phyloP scores from a whole-genome alignment of 768 basidiomycete genomes.

The Kwoniella botswanensis region DNA sequence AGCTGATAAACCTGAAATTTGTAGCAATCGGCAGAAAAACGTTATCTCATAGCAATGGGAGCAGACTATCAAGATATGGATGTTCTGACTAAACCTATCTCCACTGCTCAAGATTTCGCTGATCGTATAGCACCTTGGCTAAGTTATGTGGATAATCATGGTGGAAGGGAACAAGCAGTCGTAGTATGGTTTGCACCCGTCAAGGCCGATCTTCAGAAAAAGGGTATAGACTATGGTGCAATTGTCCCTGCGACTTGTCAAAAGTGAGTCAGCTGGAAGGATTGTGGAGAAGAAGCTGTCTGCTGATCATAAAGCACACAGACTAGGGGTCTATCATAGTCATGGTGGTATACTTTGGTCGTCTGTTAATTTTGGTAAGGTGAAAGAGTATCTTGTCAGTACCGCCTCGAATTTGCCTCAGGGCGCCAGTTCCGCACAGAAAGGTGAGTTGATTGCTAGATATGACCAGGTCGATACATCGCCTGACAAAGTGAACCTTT shows the following conservation, averaged over 20 bases:
- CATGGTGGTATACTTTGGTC: constrained; percentile 41
- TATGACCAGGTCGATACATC: background rate
- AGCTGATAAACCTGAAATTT: constrained; percentile 7
- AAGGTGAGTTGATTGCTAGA: constrained; percentile 3
- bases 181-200: constrained; percentile 33
- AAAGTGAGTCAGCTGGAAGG: constrained; percentile 25
- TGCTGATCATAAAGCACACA: constrained; percentile 11
- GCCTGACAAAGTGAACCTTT: background rate
- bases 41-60: constrained; percentile 46
- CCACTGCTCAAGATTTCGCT: constrained; percentile 27
- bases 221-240: constrained; percentile 21
- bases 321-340: constrained; percentile 26
- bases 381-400: constrained; percentile 30
- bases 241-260: constrained; percentile 32
- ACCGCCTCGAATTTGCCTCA: constrained; percentile 18
- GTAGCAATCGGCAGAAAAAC: constrained; percentile 34
- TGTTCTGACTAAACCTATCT: constrained; percentile 25
- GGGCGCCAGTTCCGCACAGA: background rate
- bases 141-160: constrained; percentile 23
- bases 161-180: constrained; percentile 20
- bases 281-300: background rate
- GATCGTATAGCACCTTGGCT: constrained; percentile 34
- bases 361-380: constrained; percentile 24
- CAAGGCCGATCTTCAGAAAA: constrained; percentile 28
- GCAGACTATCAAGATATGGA: constrained; percentile 46